Percentiles rank a stretch among this genome's conserved stretches.
Evolutionary conservation across 345 rosid species (phyloP).

Genomic region (Schrenkiella parvula): DNA sequence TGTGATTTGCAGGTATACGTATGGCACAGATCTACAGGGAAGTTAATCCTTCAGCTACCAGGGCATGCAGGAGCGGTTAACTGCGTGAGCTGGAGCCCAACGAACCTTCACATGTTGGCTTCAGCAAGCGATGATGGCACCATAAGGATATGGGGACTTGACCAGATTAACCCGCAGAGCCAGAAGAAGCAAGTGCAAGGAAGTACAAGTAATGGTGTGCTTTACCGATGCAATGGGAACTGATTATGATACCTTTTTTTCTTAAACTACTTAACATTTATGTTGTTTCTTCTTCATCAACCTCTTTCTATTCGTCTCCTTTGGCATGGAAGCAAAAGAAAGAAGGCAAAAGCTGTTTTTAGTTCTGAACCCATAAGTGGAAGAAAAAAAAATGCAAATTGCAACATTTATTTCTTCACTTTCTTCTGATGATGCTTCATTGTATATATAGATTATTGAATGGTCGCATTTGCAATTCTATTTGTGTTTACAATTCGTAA

Average conservation of each 20-base stretch:
- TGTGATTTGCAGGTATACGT: constrained; percentile 51
- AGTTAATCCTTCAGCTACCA: constrained; percentile 42
- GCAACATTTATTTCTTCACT: neutral
- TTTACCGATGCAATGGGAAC: constrained; percentile 36
- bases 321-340: constrained; percentile 13
- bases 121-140: constrained; percentile 71
- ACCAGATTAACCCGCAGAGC: constrained; percentile 32
- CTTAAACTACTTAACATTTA: constrained; percentile 24
- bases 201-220: constrained; percentile 31
- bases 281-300: constrained; percentile 22
- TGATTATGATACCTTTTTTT: constrained; percentile 5
- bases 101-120: constrained; percentile 64
- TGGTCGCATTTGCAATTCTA: neutral
- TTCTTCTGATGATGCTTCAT: neutral
- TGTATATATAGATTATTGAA: neutral
- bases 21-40: constrained; percentile 59
- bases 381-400: constrained; percentile 5
- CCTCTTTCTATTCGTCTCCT: neutral
- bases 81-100: constrained; percentile 75
- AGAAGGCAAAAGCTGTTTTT: constrained; percentile 7
- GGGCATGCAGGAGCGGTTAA: constrained; percentile 73
- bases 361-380: constrained; percentile 1
- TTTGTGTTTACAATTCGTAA: neutral
- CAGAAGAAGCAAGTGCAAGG: constrained; percentile 29
- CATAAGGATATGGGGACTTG: constrained; percentile 71